Evolutionary conservation across 768 basidiomycete species (phyloP).

Genomic region (Mycena rosella): DNA sequence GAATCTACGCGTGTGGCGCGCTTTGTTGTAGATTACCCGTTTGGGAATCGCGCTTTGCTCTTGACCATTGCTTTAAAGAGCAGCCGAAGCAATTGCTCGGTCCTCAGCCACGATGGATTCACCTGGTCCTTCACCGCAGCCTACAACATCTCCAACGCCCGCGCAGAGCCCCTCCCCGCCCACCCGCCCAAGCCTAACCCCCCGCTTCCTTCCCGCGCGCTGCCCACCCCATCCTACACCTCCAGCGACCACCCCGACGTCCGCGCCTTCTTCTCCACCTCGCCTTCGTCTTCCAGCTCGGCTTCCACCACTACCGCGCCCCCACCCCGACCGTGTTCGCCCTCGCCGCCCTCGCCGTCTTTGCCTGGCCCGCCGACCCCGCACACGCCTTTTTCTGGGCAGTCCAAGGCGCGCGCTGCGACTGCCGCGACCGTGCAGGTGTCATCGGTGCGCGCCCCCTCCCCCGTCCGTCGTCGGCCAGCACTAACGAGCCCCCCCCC

Average conservation of each 20-base stretch:
- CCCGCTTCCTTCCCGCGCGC: not conserved
- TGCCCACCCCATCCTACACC: slow-evolving; percentile 8
- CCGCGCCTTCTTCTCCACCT: slow-evolving; percentile 48
- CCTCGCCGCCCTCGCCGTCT: slow-evolving; percentile 72
- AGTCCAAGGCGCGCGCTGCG: slow-evolving; percentile 55
- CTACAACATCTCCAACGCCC: not conserved
- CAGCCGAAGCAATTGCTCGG: too few species aligned
- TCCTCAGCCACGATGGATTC: too few species aligned
- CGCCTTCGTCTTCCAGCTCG: slow-evolving; percentile 40
- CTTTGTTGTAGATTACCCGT: too few species aligned
- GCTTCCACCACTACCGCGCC: slow-evolving; percentile 33
- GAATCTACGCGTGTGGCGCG: too few species aligned
- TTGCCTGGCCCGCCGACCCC: slow-evolving; percentile 65
- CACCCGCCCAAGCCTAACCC: slow-evolving; percentile 5
- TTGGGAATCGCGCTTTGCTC: too few species aligned
- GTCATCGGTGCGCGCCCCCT: slow-evolving; percentile 22
- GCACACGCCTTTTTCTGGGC: slow-evolving; percentile 78
- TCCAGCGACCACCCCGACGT: slow-evolving; percentile 15
- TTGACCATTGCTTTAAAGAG: too few species aligned
- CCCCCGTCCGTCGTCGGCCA: not conserved
- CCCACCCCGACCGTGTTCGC: slow-evolving; percentile 56
- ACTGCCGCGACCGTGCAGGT: slow-evolving; percentile 66
- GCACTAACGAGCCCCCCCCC: not conserved
- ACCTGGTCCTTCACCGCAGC: too few species aligned
- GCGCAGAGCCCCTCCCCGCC: not conserved